Conservation (phyloP, 768 basidiomycete species). For the Epithele typhae region DNA sequence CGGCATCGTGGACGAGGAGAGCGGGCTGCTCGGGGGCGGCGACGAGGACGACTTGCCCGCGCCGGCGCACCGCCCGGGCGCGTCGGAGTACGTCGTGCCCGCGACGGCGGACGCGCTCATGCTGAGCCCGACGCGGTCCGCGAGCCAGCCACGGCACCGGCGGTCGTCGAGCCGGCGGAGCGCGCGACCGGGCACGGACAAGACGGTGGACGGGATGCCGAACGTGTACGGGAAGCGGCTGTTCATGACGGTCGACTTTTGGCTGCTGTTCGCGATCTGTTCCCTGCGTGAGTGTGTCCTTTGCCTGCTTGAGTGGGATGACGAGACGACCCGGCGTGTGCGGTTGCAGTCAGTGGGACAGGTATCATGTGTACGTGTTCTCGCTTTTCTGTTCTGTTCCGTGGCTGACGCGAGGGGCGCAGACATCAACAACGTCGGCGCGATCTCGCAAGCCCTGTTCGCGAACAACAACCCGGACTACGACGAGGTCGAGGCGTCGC, state of each 20-base stretch:
- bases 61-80: constrained; percentile 6
- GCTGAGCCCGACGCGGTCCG: constrained; percentile 22
- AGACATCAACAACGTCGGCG: constrained; percentile 89
- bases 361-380: constrained; percentile 73
- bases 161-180: constrained; percentile 11
- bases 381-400: too few species aligned
- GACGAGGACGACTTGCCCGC: constrained; percentile 15
- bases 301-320: too few species aligned
- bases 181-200: constrained; percentile 6
- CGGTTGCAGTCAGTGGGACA: constrained; percentile 67
- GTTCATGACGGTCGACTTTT: constrained; percentile 54
- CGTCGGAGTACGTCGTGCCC: constrained; percentile 21
- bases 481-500: constrained; percentile 61
- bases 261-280: constrained; percentile 53
- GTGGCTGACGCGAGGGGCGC: too few species aligned
- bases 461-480: constrained; percentile 56
- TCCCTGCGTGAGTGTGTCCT: constrained; percentile 44
- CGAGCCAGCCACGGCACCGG: constrained; percentile 12
- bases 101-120: constrained; percentile 18
- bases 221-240: constrained; percentile 55
- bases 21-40: constrained; percentile 23
- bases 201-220: constrained; percentile 29
- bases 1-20: not conserved
- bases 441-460: constrained; percentile 66
- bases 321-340: too few species aligned